Evolutionary conservation across 176 grass and related monocot genomes (phyloP).

Genomic region (Oryza glumipatula): DNA sequence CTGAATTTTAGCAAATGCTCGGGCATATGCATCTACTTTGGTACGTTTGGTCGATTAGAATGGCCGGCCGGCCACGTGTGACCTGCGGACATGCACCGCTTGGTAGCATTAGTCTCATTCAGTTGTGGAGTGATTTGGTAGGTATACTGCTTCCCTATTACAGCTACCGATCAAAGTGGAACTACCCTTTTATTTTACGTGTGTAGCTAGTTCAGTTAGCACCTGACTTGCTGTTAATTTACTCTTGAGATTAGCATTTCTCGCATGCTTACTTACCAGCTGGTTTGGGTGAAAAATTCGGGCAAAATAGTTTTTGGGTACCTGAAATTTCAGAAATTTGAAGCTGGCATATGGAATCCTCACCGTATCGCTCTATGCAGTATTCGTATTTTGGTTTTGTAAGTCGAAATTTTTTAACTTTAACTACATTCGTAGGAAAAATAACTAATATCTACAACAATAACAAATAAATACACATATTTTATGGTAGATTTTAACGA

Average conservation of each 20-base stretch:
- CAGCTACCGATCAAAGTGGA: not conserved
- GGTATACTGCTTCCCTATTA: not conserved
- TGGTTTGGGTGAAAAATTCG: not conserved
- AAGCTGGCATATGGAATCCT: no score
- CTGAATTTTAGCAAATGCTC: not conserved
- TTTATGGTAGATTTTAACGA: no score
- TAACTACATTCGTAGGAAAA: no score
- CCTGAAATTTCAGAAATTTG: no score
- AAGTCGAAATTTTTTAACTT: no score
- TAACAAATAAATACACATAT: no score
- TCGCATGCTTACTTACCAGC: not conserved
- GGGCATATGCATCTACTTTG: not conserved
- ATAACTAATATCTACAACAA: no score
- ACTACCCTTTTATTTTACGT: not conserved
- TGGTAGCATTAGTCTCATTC: no score
- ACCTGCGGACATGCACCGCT: no score
- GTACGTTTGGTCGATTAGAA: not conserved
- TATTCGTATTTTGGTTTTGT: not conserved
- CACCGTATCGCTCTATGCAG: no score
- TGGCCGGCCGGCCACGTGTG: not conserved
- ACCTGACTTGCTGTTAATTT: not conserved
- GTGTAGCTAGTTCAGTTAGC: not conserved
- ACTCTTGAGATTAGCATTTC: not conserved
- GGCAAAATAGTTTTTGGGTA: no score
- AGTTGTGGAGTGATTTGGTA: no score